phyloP scores from a whole-genome alignment of 345 rosid species.

The Alliaria petiolata region DNA sequence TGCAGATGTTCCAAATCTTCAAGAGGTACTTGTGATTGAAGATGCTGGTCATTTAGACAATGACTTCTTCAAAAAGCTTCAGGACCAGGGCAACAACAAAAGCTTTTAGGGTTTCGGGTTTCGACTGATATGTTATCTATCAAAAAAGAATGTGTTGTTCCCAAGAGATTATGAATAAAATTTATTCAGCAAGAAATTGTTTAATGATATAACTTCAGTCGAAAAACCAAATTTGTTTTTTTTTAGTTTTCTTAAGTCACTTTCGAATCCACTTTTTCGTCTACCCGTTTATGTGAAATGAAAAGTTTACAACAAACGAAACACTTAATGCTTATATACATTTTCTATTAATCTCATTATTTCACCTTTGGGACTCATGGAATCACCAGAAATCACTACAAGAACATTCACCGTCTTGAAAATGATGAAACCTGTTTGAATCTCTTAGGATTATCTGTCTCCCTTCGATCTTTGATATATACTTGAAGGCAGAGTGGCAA shows the following conservation, averaged over 20 bases:
- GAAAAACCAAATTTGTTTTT: not conserved
- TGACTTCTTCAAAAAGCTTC: slow-evolving; percentile 49
- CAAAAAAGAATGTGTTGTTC: not conserved
- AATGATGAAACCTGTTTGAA: slow-evolving; percentile 91
- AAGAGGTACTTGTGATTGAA: slow-evolving; percentile 60
- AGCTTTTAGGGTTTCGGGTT: slow-evolving; percentile 3
- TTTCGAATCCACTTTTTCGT: too few relatives aligned
- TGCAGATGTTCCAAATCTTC: slow-evolving; percentile 53
- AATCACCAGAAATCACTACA: slow-evolving; percentile 83
- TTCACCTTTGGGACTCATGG: not conserved
- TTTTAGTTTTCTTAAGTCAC: not conserved
- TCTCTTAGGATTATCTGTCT: slow-evolving; percentile 69
- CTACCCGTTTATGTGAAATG: not conserved
- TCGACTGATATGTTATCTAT: not conserved
- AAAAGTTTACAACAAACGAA: not conserved
- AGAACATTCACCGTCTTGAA: slow-evolving; percentile 66
- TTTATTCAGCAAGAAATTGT: not conserved
- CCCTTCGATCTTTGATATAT: slow-evolving; percentile 62
- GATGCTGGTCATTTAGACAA: slow-evolving; percentile 45
- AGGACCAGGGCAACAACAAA: not conserved
- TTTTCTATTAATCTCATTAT: too few relatives aligned
- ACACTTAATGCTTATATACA: not conserved
- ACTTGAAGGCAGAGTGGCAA: slow-evolving; percentile 79
- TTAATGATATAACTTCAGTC: not conserved
- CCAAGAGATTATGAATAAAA: not conserved